phyloP scores from a whole-genome alignment of 352 stramenopile species.

The Vaucheria bursata region DNA sequence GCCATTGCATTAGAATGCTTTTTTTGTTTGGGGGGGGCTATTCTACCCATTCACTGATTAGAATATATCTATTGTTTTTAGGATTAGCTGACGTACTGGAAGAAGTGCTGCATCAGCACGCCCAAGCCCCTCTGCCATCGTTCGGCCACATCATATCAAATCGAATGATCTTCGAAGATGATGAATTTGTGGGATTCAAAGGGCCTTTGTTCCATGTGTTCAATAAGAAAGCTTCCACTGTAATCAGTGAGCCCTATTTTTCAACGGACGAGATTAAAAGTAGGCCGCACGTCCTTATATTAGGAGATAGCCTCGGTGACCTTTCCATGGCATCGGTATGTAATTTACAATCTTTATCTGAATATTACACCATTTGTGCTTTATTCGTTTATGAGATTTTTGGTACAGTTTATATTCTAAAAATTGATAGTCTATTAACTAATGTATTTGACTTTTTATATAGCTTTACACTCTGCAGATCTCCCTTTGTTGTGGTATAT shows the following conservation, averaged over 20 bases:
- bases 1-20: neutral
- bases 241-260: constrained; percentile 27
- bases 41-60: neutral
- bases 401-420: too few relatives aligned
- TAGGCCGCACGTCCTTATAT: constrained; percentile 23
- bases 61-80: too few relatives aligned
- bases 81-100: constrained; percentile 39
- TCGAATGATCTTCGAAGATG: constrained; percentile 37
- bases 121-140: constrained; percentile 22
- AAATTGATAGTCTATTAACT: too few relatives aligned
- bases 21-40: neutral
- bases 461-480: too few relatives aligned
- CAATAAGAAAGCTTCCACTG: constrained; percentile 27
- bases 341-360: too few relatives aligned
- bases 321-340: constrained; percentile 32
- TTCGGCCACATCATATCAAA: constrained; percentile 37
- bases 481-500: too few relatives aligned
- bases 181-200: constrained; percentile 2
- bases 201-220: constrained; percentile 39
- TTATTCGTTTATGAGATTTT: too few relatives aligned
- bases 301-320: constrained; percentile 41
- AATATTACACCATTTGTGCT: too few relatives aligned
- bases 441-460: too few relatives aligned
- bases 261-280: constrained; percentile 17
- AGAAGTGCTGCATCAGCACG: constrained; percentile 28